phyloP scores from a whole-genome alignment of 2,329 filamentous ascomycete species.

The Pseudogymnoascus sp. region DNA sequence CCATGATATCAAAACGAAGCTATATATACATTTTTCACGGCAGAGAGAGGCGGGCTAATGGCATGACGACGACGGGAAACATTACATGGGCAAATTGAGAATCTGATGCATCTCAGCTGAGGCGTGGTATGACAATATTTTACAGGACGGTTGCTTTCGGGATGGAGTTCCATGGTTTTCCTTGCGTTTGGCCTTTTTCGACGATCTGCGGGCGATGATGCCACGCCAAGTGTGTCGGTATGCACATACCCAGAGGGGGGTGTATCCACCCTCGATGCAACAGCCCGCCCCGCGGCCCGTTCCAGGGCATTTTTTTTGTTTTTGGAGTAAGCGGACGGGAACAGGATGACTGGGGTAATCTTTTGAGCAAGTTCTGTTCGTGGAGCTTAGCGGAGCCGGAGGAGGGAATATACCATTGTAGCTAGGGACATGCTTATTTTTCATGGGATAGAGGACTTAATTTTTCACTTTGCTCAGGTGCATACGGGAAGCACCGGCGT shows the following conservation, averaged over 20 bases:
- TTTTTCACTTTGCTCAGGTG: slow-evolving; percentile 1
- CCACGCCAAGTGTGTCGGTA: slow-evolving; percentile 2
- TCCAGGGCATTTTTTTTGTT: background rate
- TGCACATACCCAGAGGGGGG: background rate
- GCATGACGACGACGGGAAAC: background rate
- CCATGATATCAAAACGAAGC: background rate
- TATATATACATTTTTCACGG: background rate
- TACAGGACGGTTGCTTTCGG: background rate
- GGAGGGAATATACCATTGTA: background rate
- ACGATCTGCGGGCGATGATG: background rate
- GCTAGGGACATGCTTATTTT: background rate
- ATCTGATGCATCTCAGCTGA: background rate
- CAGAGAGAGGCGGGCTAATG: background rate
- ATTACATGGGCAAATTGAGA: background rate
- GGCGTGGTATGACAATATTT: slow-evolving; percentile 1
- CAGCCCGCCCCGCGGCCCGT: slow-evolving; percentile 5
- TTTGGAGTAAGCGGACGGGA: background rate
- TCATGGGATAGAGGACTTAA: background rate
- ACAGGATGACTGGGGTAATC: background rate
- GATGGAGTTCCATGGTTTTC: background rate
- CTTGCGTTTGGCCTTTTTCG: background rate
- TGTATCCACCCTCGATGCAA: background rate
- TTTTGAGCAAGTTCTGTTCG: background rate
- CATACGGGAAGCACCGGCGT: slow-evolving; percentile 3
- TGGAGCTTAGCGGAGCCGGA: background rate